Evolutionary conservation across 371 early-diverging fungal species (phyloP).

Genomic region (Rhizomucor miehei): DNA sequence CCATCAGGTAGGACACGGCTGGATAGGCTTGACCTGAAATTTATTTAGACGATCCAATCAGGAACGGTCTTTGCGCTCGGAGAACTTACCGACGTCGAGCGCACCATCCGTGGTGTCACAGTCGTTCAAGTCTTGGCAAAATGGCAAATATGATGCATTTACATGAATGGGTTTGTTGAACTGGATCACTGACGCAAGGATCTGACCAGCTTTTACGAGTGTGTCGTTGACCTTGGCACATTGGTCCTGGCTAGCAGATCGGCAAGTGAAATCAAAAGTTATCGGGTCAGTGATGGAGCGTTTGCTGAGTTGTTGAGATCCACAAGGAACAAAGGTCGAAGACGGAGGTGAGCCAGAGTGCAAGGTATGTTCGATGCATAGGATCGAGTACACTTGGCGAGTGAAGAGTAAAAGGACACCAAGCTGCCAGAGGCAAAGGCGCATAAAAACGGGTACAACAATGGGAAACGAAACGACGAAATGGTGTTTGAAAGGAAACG

Average conservation of each 20-base stretch:
- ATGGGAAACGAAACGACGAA: conserved; percentile 2
- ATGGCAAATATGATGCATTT: conserved; percentile 52
- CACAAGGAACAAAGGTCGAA: not conserved
- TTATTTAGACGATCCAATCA: not conserved
- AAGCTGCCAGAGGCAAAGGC: not conserved
- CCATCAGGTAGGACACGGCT: conserved; percentile 41
- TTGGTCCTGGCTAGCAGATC: not conserved
- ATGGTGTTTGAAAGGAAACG: not conserved
- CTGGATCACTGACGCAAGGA: conserved; percentile 33
- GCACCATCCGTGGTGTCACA: conserved; percentile 23
- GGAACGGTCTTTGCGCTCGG: too few species aligned
- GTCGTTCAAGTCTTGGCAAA: conserved; percentile 39
- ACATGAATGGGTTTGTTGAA: conserved; percentile 46
- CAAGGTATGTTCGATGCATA: not conserved
- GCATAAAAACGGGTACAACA: conserved; percentile 1
- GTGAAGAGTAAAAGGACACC: not conserved
- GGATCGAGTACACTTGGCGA: not conserved
- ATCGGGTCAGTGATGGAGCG: not conserved
- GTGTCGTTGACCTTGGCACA: conserved; percentile 29
- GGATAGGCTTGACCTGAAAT: conserved; percentile 36
- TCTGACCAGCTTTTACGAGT: conserved; percentile 27
- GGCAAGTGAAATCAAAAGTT: conserved; percentile 10
- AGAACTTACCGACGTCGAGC: conserved; percentile 28
- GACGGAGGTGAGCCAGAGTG: not conserved
- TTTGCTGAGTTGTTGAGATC: not conserved